phyloP scores from a whole-genome alignment of 257 asterid genomes.

The Parsonsia alboflavescens region DNA sequence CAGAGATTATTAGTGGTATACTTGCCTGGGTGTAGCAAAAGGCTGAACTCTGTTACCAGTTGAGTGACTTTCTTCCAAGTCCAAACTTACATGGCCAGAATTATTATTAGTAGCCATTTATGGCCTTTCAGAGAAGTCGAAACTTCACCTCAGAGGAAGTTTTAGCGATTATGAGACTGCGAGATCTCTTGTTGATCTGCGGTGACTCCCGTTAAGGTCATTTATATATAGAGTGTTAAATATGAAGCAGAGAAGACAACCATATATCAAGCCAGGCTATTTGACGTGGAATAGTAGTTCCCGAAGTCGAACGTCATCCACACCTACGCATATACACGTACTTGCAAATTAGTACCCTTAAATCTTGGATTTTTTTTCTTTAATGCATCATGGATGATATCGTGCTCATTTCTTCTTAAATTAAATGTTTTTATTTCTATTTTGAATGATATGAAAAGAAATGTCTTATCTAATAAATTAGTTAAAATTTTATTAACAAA shows the following conservation, averaged over 20 bases:
- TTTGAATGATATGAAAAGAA: no score
- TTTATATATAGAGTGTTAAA: background rate
- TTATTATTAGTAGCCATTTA: conserved; percentile 31
- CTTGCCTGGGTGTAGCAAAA: conserved; percentile 37
- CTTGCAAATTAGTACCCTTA: background rate
- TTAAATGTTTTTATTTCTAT: no score
- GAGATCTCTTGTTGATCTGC: background rate
- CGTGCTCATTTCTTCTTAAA: no score
- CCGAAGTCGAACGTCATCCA: background rate
- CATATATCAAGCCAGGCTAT: background rate
- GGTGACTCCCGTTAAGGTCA: background rate
- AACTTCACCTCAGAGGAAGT: background rate
- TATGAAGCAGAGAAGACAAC: background rate
- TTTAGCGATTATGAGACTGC: background rate
- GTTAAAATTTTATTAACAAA: no score
- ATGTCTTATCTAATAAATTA: no score
- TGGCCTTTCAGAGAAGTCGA: background rate
- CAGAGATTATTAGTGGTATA: background rate
- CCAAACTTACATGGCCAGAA: conserved; percentile 14
- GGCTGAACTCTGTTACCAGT: conserved; percentile 40
- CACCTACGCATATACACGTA: background rate
- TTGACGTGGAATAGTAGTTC: background rate
- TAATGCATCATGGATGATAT: no score
- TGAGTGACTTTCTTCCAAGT: conserved; percentile 41
- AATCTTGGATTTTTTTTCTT: background rate